Conservation (phyloP, 176 grass and related monocot genomes). For the Oryza officinalis region DNA sequence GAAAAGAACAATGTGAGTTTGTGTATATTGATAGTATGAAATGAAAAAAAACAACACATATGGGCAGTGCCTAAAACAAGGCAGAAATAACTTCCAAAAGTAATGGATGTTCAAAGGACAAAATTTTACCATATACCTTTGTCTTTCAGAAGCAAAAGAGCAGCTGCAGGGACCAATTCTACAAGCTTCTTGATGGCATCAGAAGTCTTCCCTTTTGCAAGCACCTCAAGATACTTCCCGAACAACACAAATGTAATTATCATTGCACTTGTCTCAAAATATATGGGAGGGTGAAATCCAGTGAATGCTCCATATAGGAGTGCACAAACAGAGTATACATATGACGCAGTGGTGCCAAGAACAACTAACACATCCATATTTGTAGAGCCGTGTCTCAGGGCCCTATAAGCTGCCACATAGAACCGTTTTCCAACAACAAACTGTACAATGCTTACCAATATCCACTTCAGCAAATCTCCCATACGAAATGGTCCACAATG, state of each 20-base stretch:
- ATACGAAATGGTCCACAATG: slow-evolving; percentile 81
- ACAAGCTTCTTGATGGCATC: slow-evolving; percentile 98
- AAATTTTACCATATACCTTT: slow-evolving; percentile 52
- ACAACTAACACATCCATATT: slow-evolving; percentile 99
- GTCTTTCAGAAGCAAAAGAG: slow-evolving; percentile 89
- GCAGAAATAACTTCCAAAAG: neutral
- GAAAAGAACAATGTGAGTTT: slow-evolving; percentile 30
- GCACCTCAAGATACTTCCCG: slow-evolving; percentile 96
- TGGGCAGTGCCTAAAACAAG: neutral
- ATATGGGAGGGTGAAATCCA: slow-evolving; percentile 71
- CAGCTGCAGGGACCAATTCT: slow-evolving; percentile 90
- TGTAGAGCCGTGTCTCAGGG: slow-evolving; percentile 78
- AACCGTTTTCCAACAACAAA: slow-evolving; percentile 86
- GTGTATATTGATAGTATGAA: neutral
- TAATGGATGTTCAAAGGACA: neutral
- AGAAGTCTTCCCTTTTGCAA: slow-evolving; percentile 95
- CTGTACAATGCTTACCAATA: slow-evolving; percentile 86
- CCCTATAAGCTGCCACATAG: slow-evolving; percentile 78
- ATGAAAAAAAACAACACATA: neutral
- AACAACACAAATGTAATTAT: slow-evolving; percentile 98
- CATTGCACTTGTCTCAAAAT: slow-evolving; percentile 99
- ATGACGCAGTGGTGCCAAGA: slow-evolving; percentile 87
- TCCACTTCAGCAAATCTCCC: slow-evolving; percentile 83
- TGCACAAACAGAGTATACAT: slow-evolving; percentile 85
- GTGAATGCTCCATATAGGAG: slow-evolving; percentile 73